Conservation (phyloP, 148 eudicot species). For the Chenopodium album region DNA sequence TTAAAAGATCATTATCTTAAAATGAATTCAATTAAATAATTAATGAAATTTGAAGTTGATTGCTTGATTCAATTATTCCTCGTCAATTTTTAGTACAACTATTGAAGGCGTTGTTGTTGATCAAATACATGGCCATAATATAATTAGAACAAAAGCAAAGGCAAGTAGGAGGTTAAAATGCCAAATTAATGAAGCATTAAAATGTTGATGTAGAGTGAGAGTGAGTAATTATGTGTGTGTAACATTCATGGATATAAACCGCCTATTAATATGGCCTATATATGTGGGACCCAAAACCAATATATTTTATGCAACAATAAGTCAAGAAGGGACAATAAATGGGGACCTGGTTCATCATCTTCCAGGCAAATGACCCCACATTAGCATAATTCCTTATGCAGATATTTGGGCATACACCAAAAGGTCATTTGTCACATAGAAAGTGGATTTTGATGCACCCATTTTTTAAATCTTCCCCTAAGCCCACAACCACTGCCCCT, state of each 20-base stretch:
- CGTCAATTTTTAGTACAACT: not conserved
- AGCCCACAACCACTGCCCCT: too few species aligned
- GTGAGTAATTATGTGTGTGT: not conserved
- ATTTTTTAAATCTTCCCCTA: too few species aligned
- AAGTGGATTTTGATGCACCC: conserved; percentile 13
- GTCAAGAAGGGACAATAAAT: conserved; percentile 25
- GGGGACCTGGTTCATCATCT: conserved; percentile 21
- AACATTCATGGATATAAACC: conserved; percentile 14
- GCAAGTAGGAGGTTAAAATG: conserved; percentile 3
- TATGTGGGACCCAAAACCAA: not conserved
- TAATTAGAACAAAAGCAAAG: not conserved
- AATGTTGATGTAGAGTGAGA: conserved; percentile 13
- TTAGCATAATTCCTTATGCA: conserved; percentile 18
- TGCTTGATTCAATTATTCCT: not conserved
- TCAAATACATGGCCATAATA: not conserved
- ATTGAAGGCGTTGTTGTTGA: not conserved
- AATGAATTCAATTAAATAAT: not conserved
- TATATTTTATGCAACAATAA: conserved; percentile 10
- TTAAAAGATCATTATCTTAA: not conserved
- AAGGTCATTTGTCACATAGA: conserved; percentile 10
- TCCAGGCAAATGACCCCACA: conserved; percentile 17
- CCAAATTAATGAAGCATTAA: not conserved
- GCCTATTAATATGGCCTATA: not conserved
- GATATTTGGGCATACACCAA: conserved; percentile 13
- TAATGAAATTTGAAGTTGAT: too few species aligned